Conservation (phyloP, 2,329 filamentous ascomycete species). For the Fusarium pseudocircinatum region DNA sequence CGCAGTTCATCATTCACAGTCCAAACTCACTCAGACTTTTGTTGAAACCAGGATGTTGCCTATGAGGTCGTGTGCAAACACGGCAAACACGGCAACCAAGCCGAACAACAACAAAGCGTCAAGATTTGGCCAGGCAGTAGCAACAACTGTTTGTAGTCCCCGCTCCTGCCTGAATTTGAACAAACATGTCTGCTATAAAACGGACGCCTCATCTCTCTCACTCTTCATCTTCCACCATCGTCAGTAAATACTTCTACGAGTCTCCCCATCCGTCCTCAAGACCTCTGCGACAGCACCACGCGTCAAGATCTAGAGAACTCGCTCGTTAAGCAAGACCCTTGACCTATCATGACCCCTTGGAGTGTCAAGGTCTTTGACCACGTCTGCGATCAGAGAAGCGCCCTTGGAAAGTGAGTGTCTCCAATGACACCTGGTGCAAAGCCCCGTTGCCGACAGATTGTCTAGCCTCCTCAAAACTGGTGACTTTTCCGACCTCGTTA, state of each 20-base stretch:
- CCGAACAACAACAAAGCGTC: background rate
- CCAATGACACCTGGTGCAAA: no score
- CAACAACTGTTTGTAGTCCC: no score
- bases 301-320: no score
- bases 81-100: no score
- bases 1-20: background rate
- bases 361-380: background rate
- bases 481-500: background rate
- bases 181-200: background rate
- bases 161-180: background rate
- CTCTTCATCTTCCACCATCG: no score
- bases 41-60: background rate
- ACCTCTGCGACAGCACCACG: no score
- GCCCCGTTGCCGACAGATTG: rapidly evolving
- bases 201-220: no score
- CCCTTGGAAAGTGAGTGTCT: background rate
- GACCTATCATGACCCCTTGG: background rate
- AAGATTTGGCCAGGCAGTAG: no score
- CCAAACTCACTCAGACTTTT: background rate
- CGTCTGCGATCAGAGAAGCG: background rate
- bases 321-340: rapidly evolving
- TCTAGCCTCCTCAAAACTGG: background rate
- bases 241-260: rapidly evolving
- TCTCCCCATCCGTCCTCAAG: background rate
- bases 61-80: background rate